These are phyloP conservation scores for Apiotrichum laibachii DNA, from an alignment of 1,284 basidiomycete genomes.

Conservation along the genomic window DNA sequence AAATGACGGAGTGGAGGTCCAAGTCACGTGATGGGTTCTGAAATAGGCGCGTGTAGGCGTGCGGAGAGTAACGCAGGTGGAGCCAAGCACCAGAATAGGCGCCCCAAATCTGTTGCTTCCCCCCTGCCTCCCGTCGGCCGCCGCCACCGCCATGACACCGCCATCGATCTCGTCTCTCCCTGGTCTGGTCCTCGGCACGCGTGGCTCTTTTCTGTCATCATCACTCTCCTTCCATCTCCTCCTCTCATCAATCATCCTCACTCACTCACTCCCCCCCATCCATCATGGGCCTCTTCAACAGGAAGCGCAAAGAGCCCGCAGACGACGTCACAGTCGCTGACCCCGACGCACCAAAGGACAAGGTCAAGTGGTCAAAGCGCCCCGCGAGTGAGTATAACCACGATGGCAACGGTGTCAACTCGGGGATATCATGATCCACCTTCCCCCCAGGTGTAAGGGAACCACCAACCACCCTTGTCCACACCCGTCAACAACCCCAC, in stretches of 20 bases:
- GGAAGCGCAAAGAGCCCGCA: slow-evolving; percentile 37
- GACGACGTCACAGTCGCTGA: slow-evolving; percentile 33
- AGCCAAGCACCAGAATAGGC: too few relatives aligned
- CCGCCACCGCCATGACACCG: not conserved
- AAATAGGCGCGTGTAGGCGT: too few relatives aligned
- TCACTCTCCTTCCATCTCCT: not conserved
- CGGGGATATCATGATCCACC: not conserved
- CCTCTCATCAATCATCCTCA: not conserved
- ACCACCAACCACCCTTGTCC: slow-evolving; percentile 10
- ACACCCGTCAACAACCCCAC: slow-evolving; percentile 9
- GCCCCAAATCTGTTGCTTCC: too few relatives aligned
- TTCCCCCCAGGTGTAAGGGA: not conserved
- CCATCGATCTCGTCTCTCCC: not conserved
- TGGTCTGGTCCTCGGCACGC: not conserved
- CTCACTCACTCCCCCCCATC: not conserved
- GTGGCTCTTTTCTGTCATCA: not conserved
- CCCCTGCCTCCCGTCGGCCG: not conserved
- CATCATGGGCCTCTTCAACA: slow-evolving; percentile 46
- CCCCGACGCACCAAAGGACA: slow-evolving; percentile 55
- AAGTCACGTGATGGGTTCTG: slow-evolving; percentile 1
- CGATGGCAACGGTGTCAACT: not conserved
- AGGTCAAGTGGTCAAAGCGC: slow-evolving; percentile 79
- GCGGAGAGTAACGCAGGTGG: too few relatives aligned
- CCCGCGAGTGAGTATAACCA: slow-evolving; percentile 71
- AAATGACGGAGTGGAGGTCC: not conserved